These are phyloP conservation scores for Coriaria nepalensis DNA, from an alignment of 306 rosid species.

Conservation along the genomic window DNA sequence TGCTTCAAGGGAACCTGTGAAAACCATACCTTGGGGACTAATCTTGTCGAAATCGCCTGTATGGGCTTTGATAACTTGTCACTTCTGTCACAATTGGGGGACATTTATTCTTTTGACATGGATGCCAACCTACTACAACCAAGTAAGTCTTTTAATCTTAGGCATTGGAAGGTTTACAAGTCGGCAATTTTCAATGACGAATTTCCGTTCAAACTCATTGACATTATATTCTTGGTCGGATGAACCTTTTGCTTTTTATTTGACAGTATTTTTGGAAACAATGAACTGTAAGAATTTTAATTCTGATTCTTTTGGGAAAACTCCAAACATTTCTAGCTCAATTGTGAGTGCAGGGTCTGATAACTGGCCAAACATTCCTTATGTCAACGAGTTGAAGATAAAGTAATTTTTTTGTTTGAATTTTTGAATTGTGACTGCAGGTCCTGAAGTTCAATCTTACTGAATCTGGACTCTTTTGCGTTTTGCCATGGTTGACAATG, in stretches of 20 bases:
- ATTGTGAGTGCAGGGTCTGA: too few species aligned
- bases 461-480: constrained; percentile 85
- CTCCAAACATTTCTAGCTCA: too few species aligned
- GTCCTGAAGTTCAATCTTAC: constrained; percentile 98
- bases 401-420: not conserved
- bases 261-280: too few species aligned
- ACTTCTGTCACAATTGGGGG: constrained; percentile 99
- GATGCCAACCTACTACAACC: constrained; percentile 99
- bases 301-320: too few species aligned
- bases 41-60: constrained; percentile 91
- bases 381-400: too few species aligned
- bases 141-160: constrained; percentile 37
- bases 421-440: constrained; percentile 27
- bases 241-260: too few species aligned
- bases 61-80: constrained; percentile 89
- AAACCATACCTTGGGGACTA: constrained; percentile 73
- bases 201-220: too few species aligned
- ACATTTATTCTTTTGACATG: constrained; percentile 97
- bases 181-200: too few species aligned
- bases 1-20: constrained; percentile 71
- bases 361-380: too few species aligned
- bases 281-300: too few species aligned
- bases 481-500: constrained; percentile 89
- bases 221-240: too few species aligned
- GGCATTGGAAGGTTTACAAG: not conserved